Evolutionary conservation across 2,329 filamentous ascomycete genomes (phyloP), one percentile per base, ranked within the genome.

Genomic region (Cryphonectria japonica): DNA sequence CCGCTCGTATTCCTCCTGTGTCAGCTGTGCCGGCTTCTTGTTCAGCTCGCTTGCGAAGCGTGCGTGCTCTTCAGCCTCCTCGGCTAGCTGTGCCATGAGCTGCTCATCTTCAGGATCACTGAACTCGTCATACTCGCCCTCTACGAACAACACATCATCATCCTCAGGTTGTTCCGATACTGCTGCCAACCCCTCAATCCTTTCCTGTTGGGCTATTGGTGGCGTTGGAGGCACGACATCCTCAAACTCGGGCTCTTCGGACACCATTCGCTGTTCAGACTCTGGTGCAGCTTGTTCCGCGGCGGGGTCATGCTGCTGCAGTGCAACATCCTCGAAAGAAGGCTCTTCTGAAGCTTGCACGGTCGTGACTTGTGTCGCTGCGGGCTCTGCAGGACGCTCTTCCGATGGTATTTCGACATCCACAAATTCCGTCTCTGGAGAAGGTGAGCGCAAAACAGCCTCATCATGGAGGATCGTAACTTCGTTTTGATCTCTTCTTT

Each of bases 91-190:
- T 8, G 88, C 89, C 69, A 98, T 87, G 8, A 99, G 86, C 75
- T 97, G 94, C 78, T 95, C 95, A 73, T 98, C 95, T 80, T 97
- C 96, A 0, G 94, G 92, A 74, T 98, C 95, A 46, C 93, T 96
- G 76, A 92, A 91, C 29, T 91, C 88, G 66, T 91, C 89, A 73
- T 93, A 90, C 26, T 95, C 92, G 54, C 93, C 89, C 22, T 71
- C 70, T 26, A 60, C 73, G 52, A 66, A 72, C 69, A 75, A 41
- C 34, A 67, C 72, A 63, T 73, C 77, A 26, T 73, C 76, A 1
- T 14, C 69, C n/a, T 60, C 37, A 22, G 66, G 50, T 34, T 39
- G 62, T 16, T 61, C 68, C 1, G 75, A 69, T 16, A 72, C 67
- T 14, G 74, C 32, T n/a, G 74, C 76, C 0, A 77, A 34, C 2